Conservation (phyloP, 2,329 filamentous ascomycete genomes). For the Stagonosporopsis vannaccii region DNA sequence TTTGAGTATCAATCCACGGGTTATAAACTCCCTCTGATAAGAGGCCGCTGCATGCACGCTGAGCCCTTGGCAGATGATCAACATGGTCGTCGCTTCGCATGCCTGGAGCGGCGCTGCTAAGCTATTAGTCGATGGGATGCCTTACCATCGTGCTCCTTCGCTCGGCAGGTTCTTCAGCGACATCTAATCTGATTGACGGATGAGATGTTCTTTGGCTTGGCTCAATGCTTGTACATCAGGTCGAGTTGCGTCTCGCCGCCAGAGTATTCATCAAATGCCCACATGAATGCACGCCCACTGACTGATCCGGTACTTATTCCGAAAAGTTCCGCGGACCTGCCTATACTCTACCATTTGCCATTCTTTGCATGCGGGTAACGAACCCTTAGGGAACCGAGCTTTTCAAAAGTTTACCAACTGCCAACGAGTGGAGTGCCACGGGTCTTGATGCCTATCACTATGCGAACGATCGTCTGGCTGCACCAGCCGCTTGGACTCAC, state of each 20-base stretch:
- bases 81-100: not conserved
- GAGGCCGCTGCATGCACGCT: not conserved
- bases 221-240: not conserved
- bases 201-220: not conserved
- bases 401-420: not conserved
- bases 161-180: not conserved
- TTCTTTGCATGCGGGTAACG: not conserved
- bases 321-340: not conserved
- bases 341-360: not conserved
- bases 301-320: not conserved
- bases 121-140: not conserved
- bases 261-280: not conserved
- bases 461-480: not conserved
- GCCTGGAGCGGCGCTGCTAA: slow-evolving; percentile 4
- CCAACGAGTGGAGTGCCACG: not conserved
- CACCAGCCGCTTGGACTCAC: not conserved
- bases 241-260: not conserved
- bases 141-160: slow-evolving; percentile 2
- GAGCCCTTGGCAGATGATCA: not conserved
- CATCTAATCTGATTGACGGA: slow-evolving; percentile 8
- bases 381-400: not conserved
- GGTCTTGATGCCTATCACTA: not conserved
- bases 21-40: slow-evolving; percentile 4
- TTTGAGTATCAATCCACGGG: not conserved
- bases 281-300: not conserved